Base-by-base conservation (phyloP, 169 alveolate species). In the Cryptosporidium canis region DNA sequence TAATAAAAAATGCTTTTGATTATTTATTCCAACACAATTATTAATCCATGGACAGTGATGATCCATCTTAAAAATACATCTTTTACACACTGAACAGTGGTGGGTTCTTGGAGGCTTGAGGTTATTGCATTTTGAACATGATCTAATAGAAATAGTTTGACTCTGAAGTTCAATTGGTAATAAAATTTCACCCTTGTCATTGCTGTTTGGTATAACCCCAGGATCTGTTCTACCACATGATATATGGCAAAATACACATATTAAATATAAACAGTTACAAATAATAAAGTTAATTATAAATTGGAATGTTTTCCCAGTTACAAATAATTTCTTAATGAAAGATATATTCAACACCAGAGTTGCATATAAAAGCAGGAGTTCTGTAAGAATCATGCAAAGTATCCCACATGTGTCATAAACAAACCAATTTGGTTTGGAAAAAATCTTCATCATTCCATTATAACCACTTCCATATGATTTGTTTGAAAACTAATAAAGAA, bases 31-130 rank as follows among this genome's bases (percentile, higher is more conserved):
- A 31, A 97, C 93, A 91, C 99, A 97, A 90, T 96, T 97, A 90
- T 96, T 98, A 29, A 97, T 96, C 99, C 99, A 97, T 35, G 96
- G 97, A 71, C 99, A 97, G 91, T 97, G 99, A 77, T 97, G 99
- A 83, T 97, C 99, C 95, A 93, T 93, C 83, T 92, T 91, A 61
- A 92, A 77, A 84, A 95, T 91, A 83, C 97, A 96, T 16, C 94
- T 90, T 47, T 92, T 87, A 83, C 98, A 96, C 43, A 90, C 92
- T 48, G 94, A 92, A 90, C 98, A 96, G 90, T 96, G 98, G 87
- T 95, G 97, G 21, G 96, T 93, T 39, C 98, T 85, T 37, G 91
- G 92, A 31, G 98, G 97, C 43, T 95, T 93, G 58, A 93, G 92
- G 56, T 83, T 83, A 41, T 93, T 90, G 45, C 95, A 92, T 33